These are phyloP conservation scores for Lathyrus sativus DNA, from an alignment of 306 rosid genomes.

Conservation along the genomic window DNA sequence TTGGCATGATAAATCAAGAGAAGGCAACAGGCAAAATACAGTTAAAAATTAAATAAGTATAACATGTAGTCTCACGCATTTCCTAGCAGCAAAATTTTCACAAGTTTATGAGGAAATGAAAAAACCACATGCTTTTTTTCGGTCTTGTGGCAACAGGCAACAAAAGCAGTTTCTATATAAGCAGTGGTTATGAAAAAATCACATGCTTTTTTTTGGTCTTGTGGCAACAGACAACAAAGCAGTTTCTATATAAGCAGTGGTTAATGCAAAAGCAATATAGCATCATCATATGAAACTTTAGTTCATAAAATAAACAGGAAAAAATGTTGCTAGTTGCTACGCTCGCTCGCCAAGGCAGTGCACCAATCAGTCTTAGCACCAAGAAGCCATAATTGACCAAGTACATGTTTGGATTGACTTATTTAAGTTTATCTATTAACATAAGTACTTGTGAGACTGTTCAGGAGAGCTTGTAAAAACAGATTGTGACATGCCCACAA, in stretches of 20 bases:
- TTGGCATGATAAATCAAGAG: conserved; percentile 27
- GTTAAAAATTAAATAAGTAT: neutral
- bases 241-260: neutral
- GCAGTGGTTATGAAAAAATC: conserved; percentile 4
- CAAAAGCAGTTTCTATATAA: conserved; percentile 6
- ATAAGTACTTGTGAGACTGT: neutral
- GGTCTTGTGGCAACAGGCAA: conserved; percentile 3
- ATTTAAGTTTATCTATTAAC: neutral
- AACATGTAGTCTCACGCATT: conserved; percentile 1
- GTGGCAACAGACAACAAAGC: conserved; percentile 25
- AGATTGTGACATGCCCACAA: neutral
- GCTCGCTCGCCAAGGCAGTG: conserved; percentile 15
- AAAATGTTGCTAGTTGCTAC: neutral
- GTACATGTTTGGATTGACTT: neutral
- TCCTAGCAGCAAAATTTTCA: conserved; percentile 22
- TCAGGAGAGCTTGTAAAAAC: neutral
- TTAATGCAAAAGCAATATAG: conserved; percentile 16
- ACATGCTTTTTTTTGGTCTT: neutral
- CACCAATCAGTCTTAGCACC: conserved; percentile 30
- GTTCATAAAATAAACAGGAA: conserved; percentile 31
- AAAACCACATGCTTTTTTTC: neutral
- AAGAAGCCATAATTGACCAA: conserved; percentile 28
- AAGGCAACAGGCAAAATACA: conserved; percentile 12
- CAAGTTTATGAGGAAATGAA: neutral
- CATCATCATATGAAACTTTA: conserved; percentile 14